phyloP scores from a whole-genome alignment of 148 eudicot genomes.

The Gaultheria prostrata region DNA sequence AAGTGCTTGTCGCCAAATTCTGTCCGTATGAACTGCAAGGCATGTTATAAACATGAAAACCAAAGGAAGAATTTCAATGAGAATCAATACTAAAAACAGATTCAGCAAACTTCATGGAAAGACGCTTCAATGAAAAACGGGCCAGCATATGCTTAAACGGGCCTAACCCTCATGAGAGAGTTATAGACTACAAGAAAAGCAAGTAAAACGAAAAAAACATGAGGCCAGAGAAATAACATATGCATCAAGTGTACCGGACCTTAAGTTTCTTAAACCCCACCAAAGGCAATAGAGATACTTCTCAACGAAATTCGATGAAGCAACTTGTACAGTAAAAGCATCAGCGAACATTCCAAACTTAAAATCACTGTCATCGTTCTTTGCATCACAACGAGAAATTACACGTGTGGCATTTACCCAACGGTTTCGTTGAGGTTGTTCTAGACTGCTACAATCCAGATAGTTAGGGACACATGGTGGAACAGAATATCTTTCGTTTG shows the following conservation, averaged over 20 bases:
- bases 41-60: not conserved
- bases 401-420: conserved; percentile 64
- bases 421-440: conserved; percentile 35
- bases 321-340: conserved; percentile 77
- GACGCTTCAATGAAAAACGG: not conserved
- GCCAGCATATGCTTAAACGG: not conserved
- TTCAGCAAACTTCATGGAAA: not conserved
- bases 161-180: not conserved
- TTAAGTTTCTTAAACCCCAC: conserved; percentile 84
- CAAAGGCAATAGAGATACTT: conserved; percentile 87
- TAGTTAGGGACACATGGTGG: conserved; percentile 45
- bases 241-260: conserved; percentile 34
- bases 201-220: not conserved
- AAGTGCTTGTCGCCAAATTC: conserved; percentile 66
- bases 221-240: not conserved
- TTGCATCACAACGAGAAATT: conserved; percentile 53
- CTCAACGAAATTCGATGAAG: conserved; percentile 49
- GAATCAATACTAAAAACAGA: not conserved
- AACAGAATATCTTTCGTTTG: conserved; percentile 30
- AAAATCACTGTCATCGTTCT: conserved; percentile 52
- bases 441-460: conserved; percentile 55
- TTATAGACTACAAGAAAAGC: not conserved
- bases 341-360: conserved; percentile 84
- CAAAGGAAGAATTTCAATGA: conserved; percentile 5
- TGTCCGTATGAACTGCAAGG: conserved; percentile 80